Evolutionary conservation across 179 eudicot species (phyloP), one percentile per base, ranked within the genome.

Genomic region (Corrigiola litoralis): DNA sequence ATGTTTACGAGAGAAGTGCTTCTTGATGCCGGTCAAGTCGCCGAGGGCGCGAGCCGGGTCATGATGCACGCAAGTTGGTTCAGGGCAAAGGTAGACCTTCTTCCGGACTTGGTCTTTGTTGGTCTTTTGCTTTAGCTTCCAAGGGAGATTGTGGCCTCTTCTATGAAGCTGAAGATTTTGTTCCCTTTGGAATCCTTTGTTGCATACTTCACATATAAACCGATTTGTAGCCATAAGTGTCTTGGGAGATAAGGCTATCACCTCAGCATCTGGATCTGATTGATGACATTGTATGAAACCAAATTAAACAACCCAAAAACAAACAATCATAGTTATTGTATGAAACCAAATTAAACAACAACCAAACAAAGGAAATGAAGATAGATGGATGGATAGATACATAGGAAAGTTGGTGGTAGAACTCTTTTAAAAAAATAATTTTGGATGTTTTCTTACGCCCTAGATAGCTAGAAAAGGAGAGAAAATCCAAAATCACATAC

Each of bases 191-290:
- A 77, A 77, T 4, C 81, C 81, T 55, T 77, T 77, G 68, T 77
- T 77, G 56, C 81, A 77, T 2, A 77, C 77, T 40, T 77, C 81
- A 29, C 81, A 77, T 10, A 72, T 73, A 72, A 77, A 77, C 6
- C 77, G 61, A 44, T 77, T 77, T 1, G 81, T 77, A 0, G 81
- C 81, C 77, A 77, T 77, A 47, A 77, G 63, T 1, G 77, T 72
- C 71, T 69, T 77, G 1, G 81, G 81, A 5, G 81, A 72, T 13
- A 77, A 11, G 0, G 81, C 81, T 50, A 77, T 72, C 59, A 77
- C 77, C 59, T 77, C 81, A 0, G 81, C 81, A 54, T 73, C 81
- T 46, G 81, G 81, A 72, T 77, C 81, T 77, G 64, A 4, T 28
- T 4, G 32, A 32, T 17, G n/a, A 18, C n/a, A 32, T 49, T 12